Base-by-base conservation (phyloP, 163 green algal species). In the Scenedesmus sp. region DNA sequence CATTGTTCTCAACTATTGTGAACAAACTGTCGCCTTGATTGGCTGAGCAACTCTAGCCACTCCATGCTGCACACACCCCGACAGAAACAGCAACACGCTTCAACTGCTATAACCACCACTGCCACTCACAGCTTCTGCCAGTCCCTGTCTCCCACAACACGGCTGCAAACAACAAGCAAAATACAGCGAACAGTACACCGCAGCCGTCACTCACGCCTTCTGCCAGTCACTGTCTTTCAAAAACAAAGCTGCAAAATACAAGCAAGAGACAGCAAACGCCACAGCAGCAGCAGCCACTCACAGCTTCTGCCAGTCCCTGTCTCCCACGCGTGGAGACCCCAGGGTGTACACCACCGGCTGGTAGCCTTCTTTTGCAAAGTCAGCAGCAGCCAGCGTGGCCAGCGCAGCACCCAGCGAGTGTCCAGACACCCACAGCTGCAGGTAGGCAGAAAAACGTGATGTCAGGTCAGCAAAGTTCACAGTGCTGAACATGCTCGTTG, bases 361-460 rank as follows among this genome's bases (percentile, higher is more conserved):
- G 54, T 70, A 87, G 82, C 82, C 82, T 18, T 52, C 55, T 4
- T 46, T 66, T 6, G 18, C 55, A 52, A 87, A 87, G 15, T 87
- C 82, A 18, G 82, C 82, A 46, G 82, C 82, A 15, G 82, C 55
- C 16, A 87, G 55, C 5, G 82, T 87, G 18, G 82, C 82, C 16
- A 87, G 56, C 56, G 82, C 82, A 46, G 55, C 82, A 2, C 82
- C 82, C 10, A 87, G 55, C 16, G 55, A 73, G 82, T 87, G 82
- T 16, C 82, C 82, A 16, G 54, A 13, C 82, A 87, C 82, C 82
- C 82, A 87, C 55, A 87, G 34, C 76, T 81, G 70, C 70, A 81
- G 62, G 62, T 0, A 70, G 62, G 10, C 10, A 70, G 10, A 70
- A 70, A 46, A 46, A 46, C 34, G 34, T 46, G 34, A 46, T 46